Base-by-base conservation (phyloP, 352 stramenopile species). In the Globisporangium paddicum region DNA sequence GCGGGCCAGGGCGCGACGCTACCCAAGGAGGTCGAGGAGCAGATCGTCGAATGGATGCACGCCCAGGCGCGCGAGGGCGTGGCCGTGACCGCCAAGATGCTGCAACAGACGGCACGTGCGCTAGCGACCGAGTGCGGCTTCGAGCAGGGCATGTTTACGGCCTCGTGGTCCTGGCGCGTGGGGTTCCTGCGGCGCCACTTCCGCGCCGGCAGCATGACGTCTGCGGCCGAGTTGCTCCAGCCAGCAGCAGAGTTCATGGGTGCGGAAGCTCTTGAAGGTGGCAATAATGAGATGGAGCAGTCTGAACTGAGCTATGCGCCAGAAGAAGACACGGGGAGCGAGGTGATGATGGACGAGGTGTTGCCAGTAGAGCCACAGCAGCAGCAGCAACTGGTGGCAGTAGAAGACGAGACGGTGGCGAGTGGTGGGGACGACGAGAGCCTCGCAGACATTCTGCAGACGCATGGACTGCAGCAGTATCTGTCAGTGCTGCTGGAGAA, bases 1-100 rank as follows among this genome's bases (percentile, higher is more conserved):
- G 18, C 23, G 25, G 52, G 52, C 0, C 52, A 58, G 18, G 52
- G 52, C 16, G 52, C 52, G 23, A 58, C 52, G 38, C 26, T 58
- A 7, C 37, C 52, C 18, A 28, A 30, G 4, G 52, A 58, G 38
- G 37, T 58, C 21, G 52, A 58, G 38, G 52, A 47, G 52, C 52
- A 58, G 26, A 58, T 58, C 52, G 52, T 58, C 38, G 52, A 50
- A 38, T 58, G 52, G 52, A 58, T 58, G 52, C 38, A 58, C 38
- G 38, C 52, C 5, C 52, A 58, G 52, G 19, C 28, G 14, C 52
- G 52, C 52, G 37, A 34, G 13, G 52, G 52, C 38, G 25, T 58
- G 9, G 30, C 41, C 28, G 52, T 58, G 38, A 58, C 52, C 14
- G 52, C 52, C 38, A 58, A 58, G 52, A 58, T 58, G 52, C 52